A percentile compares a stretch with the other conserved stretches of the same genome.
Conservation (phyloP, 768 basidiomycete genomes). For the Psilocybe subaeruginosa region DNA sequence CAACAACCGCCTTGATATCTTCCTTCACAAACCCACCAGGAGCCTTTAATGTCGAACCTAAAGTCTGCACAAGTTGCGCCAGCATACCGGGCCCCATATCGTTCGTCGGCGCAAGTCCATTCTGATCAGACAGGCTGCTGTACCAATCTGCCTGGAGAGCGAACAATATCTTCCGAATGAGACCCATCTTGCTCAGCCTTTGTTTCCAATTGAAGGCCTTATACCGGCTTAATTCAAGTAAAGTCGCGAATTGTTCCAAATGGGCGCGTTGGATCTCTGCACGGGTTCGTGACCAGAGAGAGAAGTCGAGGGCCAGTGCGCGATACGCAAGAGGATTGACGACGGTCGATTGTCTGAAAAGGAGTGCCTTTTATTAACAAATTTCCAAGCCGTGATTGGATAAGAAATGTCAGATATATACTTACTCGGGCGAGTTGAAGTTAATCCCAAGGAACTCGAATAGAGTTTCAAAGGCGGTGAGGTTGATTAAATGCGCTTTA, state of each 20-base stretch:
- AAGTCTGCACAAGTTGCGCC: constrained; percentile 55
- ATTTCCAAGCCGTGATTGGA: not conserved
- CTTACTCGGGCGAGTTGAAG: constrained; percentile 81
- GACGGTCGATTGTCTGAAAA: constrained; percentile 73
- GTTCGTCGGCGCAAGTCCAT: not conserved
- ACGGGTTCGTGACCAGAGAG: constrained; percentile 77
- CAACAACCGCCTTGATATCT: constrained; percentile 84
- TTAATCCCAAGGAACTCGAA: constrained; percentile 89
- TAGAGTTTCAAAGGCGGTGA: constrained; percentile 79
- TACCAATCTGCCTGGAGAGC: constrained; percentile 84
- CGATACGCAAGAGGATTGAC: constrained; percentile 83
- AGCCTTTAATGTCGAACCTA: constrained; percentile 62
- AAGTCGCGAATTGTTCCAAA: constrained; percentile 79
- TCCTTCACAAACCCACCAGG: constrained; percentile 64
- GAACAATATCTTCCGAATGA: constrained; percentile 80
- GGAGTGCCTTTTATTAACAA: not conserved
- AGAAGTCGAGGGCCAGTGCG: constrained; percentile 85
- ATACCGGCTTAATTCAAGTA: constrained; percentile 74
- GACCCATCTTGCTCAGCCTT: constrained; percentile 66
- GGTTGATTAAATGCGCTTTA: constrained; percentile 77
- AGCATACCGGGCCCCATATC: constrained; percentile 39
- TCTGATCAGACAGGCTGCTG: constrained; percentile 1
- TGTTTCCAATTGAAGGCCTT: constrained; percentile 78
- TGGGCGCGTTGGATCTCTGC: constrained; percentile 78
- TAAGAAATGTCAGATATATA: constrained; percentile 9